Conservation (phyloP, 169 alveolate species). For the Plasmodium inui region DNA sequence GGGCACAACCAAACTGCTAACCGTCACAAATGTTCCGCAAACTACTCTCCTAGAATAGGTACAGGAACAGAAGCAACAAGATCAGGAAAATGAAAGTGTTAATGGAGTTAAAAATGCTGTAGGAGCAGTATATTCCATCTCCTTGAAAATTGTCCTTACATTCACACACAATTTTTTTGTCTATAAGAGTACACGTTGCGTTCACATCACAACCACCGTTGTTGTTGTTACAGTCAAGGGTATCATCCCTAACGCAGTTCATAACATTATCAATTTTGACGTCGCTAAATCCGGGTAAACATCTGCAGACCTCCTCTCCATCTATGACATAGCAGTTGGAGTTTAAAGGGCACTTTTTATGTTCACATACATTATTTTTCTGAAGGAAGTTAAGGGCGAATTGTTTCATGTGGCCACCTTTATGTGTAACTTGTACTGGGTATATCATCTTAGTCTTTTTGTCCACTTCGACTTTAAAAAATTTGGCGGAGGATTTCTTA, state of each 20-base stretch:
- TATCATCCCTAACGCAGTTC: slow-evolving; percentile 25
- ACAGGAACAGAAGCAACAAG: not conserved
- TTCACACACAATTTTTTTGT: slow-evolving; percentile 52
- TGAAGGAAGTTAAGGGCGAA: not conserved
- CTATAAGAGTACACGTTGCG: slow-evolving; percentile 18
- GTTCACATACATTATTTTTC: slow-evolving; percentile 34
- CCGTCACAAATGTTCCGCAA: not conserved
- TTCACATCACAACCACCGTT: slow-evolving; percentile 66
- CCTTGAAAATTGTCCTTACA: slow-evolving; percentile 35
- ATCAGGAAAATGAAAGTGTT: slow-evolving; percentile 31
- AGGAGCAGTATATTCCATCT: slow-evolving; percentile 55
- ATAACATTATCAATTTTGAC: not conserved
- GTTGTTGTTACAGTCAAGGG: slow-evolving; percentile 16
- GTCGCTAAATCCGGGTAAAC: slow-evolving; percentile 41
- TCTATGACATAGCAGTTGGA: slow-evolving; percentile 61
- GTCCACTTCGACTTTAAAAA: slow-evolving; percentile 33
- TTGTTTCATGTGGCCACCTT: not conserved
- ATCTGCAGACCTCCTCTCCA: slow-evolving; percentile 49
- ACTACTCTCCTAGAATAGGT: not conserved
- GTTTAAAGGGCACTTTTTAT: slow-evolving; percentile 26
- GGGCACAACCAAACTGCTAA: not conserved
- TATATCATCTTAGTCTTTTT: slow-evolving; percentile 7
- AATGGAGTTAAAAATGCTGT: slow-evolving; percentile 23
- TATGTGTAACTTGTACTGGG: slow-evolving; percentile 14
- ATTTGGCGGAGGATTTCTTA: slow-evolving; percentile 18